These are phyloP conservation scores for Yarrowia sp. DNA, from an alignment of 805 yeast species.

Conservation along the genomic window DNA sequence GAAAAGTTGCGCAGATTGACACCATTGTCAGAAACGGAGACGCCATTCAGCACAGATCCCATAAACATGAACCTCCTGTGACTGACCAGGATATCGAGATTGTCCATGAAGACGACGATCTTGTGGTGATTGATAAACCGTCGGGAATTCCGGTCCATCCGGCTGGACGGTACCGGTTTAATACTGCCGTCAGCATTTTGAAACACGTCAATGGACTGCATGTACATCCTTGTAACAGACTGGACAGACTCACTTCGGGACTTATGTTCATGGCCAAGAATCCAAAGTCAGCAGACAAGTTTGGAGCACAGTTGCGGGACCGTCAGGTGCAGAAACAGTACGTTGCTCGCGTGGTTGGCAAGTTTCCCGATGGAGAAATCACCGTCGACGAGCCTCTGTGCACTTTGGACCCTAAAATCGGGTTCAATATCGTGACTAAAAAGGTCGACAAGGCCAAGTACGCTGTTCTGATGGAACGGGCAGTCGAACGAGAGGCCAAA, in stretches of 20 bases:
- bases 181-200: slow-evolving; percentile 73
- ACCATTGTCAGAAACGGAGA: slow-evolving; percentile 78
- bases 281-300: slow-evolving; percentile 69
- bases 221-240: slow-evolving; percentile 84
- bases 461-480: slow-evolving; percentile 61
- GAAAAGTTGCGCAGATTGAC: slow-evolving; percentile 58
- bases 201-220: slow-evolving; percentile 62
- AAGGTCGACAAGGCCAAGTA: slow-evolving; percentile 60
- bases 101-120: slow-evolving; percentile 71
- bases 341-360: slow-evolving; percentile 82
- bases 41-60: slow-evolving; percentile 73
- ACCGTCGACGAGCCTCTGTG: slow-evolving; percentile 63
- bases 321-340: slow-evolving; percentile 77
- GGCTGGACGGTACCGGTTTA: slow-evolving; percentile 76
- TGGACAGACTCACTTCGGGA: slow-evolving; percentile 91
- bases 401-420: slow-evolving; percentile 71
- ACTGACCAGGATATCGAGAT: slow-evolving; percentile 55
- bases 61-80: slow-evolving; percentile 92
- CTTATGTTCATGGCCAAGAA: slow-evolving; percentile 86
- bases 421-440: slow-evolving; percentile 57
- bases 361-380: slow-evolving; percentile 62
- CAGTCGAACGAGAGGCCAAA: slow-evolving; percentile 70
- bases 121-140: slow-evolving; percentile 87
- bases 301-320: slow-evolving; percentile 65
- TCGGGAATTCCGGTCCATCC: slow-evolving; percentile 96